These are phyloP conservation scores for Pueraria montana DNA, from an alignment of 306 rosid genomes.

Conservation along the genomic window DNA sequence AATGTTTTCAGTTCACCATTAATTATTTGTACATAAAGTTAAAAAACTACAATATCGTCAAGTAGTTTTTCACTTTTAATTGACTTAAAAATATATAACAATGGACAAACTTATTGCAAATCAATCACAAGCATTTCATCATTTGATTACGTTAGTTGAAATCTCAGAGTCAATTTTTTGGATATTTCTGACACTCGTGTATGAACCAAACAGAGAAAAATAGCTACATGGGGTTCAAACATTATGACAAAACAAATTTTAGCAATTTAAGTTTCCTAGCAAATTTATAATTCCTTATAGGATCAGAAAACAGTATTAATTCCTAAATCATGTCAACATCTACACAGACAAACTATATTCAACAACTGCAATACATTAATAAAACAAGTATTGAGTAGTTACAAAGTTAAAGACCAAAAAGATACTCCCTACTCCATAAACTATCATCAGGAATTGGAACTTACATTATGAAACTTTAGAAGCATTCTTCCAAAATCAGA, in stretches of 20 bases:
- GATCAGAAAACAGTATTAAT: conserved; percentile 33
- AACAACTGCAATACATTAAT: conserved; percentile 1
- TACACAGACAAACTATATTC: neutral
- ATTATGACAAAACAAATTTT: conserved; percentile 33
- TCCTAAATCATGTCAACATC: conserved; percentile 14
- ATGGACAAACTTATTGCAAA: neutral
- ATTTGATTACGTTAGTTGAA: neutral
- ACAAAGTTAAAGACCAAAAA: conserved; percentile 24
- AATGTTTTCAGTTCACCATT: conserved; percentile 22
- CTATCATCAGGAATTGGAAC: conserved; percentile 58
- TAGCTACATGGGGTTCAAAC: neutral
- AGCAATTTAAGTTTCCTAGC: conserved; percentile 3
- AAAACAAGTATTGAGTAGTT: conserved; percentile 12
- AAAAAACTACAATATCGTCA: neutral
- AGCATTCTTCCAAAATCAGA: conserved; percentile 94
- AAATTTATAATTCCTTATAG: conserved; percentile 1
- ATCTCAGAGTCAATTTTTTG: neutral
- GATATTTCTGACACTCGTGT: neutral
- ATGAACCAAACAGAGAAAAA: neutral
- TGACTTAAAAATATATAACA: conserved; percentile 1
- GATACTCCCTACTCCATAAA: conserved; percentile 36
- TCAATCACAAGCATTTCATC: conserved; percentile 16
- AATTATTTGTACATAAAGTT: neutral
- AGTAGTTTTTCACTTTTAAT: conserved; percentile 8
- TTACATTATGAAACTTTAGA: conserved; percentile 88